Evolutionary conservation across 352 stramenopile species (phyloP), one percentile per base, ranked within the genome.

Genomic region (Phytophthora foliorum): DNA sequence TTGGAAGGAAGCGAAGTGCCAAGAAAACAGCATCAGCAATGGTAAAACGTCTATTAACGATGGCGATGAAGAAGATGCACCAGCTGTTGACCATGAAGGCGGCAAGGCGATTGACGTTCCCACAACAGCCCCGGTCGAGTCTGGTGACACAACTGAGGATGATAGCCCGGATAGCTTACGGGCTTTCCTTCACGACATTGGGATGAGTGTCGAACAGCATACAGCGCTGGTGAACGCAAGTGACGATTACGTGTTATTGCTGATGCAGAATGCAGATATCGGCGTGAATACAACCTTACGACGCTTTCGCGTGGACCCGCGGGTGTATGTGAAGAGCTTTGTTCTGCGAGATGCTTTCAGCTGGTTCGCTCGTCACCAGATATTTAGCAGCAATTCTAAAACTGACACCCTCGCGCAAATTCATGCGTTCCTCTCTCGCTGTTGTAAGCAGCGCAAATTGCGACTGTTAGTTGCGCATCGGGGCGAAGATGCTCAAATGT

Each of bases 261-360:
- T 93, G 17, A 93, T 95, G 84, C 77, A 81, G 34, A 79, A 91
- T 67, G 73, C 69, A 44, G 57, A 63, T 3, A 66, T 84, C 24
- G 86, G 86, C 7, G 71, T 94, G 3, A 45, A 44, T 13, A 75
- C 67, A 56, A 78, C 76, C 1, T 65, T 89, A 32, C 78, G 86
- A 13, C 75, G 88, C 27, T 94, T 94, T 39, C 86, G 88, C 31
- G 59, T 88, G 36, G 88, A 95, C 49, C 86, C 88, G 38, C 82
- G 88, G 17, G 85, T 95, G 6, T 80, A 89, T 46, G 59, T 92
- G 17, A 81, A 80, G 38, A 93, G 86, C 53, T 95, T 95, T 69
- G 52, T 91, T 34, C 62, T 94, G 24, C 76, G 84, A 49, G 82
- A 94, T 64, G 86, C 84, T 1, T 91, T 92, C 29, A 41, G 66